Evolutionary conservation across 495 filamentous ascomycete genomes (phyloP), one percentile per base, ranked within the genome.

Genomic region (Saxispiralis lemnorum): DNA sequence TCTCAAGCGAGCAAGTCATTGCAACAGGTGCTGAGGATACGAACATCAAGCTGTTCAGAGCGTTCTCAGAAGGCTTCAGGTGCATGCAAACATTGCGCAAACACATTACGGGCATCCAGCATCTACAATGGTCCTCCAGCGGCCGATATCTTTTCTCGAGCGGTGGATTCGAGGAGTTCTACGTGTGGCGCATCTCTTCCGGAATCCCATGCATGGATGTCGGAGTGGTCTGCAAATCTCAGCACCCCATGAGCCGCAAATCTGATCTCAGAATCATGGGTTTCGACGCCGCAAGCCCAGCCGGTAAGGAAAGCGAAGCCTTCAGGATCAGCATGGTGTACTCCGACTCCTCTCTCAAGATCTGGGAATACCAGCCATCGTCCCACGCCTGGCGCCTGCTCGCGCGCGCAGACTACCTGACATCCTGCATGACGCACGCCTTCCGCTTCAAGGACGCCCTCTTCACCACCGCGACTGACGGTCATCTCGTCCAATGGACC

Each of bases 11-110:
- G 1, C 53, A 56, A 28, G 20, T 77, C 14, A 59, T 93, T 32
- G 87, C 82, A 0, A 96, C 88, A 0, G 89, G 81, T 0, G 79
- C 83, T 0, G 89, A 96, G 60, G 89, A 96, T 51, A 96, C 92
- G 0, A 64, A 71, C 0, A 79, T 96, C 46, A 72, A 81, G 15
- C 69, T 96, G 18, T 82, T 72, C 62, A 51, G 58, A n/a, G 34
- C 33, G 9, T 37, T 51, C 47, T 56, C 55, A 7, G 28, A n/a
- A 12, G 44, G 39, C 10, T 73, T 73, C 32, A 65, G 51, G 35
- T 80, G 75, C 47, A 48, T 78, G 7, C 69, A 72, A n/a, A 68
- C 78, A 1, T 47, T 92, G 39, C 71, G 78, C 36, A 73, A 70
- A 37, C 89, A 99, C 54, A 76, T 70, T 7, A 78, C 84, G 0